Evolutionary conservation across 306 rosid genomes (phyloP).

Genomic region (Sophora flavescens): DNA sequence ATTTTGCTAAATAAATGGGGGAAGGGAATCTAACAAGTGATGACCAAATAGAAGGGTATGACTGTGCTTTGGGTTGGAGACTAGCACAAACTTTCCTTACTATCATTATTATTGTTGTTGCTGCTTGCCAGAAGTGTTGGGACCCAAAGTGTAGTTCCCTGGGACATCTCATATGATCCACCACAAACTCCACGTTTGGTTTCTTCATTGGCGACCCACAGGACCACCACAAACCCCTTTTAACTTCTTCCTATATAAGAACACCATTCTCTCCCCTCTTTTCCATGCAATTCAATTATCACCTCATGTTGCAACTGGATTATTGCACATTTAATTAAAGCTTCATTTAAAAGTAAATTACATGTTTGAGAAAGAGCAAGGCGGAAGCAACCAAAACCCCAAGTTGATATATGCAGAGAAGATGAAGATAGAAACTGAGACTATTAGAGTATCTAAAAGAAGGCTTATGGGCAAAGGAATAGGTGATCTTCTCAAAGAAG

Average conservation of each 20-base stretch:
- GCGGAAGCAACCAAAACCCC: slow-evolving; percentile 33
- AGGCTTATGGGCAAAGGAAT: slow-evolving; percentile 55
- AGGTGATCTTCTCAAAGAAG: slow-evolving; percentile 58
- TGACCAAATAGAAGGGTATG: too few relatives aligned
- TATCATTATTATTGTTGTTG: neutral
- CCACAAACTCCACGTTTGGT: slow-evolving; percentile 64
- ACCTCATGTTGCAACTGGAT: slow-evolving; percentile 40
- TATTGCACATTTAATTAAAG: slow-evolving; percentile 36
- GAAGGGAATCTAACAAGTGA: too few relatives aligned
- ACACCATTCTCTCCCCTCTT: slow-evolving; percentile 1
- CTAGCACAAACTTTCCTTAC: slow-evolving; percentile 3
- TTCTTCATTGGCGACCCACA: slow-evolving; percentile 54
- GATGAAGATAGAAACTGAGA: slow-evolving; percentile 51
- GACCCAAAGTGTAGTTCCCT: slow-evolving; percentile 51
- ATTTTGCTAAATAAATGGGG: too few relatives aligned
- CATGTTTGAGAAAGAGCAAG: slow-evolving; percentile 41
- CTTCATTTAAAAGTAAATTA: slow-evolving; percentile 38
- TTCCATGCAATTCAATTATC: slow-evolving; percentile 50
- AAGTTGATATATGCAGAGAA: slow-evolving; percentile 32
- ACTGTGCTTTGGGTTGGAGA: too few relatives aligned
- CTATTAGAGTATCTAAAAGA: slow-evolving; percentile 53
- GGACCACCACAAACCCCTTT: slow-evolving; percentile 46
- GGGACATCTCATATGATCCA: slow-evolving; percentile 58
- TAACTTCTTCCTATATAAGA: slow-evolving; percentile 11
- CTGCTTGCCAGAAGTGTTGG: slow-evolving; percentile 51